Evolutionary conservation across 2,329 filamentous ascomycete genomes (phyloP).

Genomic region (Westerdykella sp.): DNA sequence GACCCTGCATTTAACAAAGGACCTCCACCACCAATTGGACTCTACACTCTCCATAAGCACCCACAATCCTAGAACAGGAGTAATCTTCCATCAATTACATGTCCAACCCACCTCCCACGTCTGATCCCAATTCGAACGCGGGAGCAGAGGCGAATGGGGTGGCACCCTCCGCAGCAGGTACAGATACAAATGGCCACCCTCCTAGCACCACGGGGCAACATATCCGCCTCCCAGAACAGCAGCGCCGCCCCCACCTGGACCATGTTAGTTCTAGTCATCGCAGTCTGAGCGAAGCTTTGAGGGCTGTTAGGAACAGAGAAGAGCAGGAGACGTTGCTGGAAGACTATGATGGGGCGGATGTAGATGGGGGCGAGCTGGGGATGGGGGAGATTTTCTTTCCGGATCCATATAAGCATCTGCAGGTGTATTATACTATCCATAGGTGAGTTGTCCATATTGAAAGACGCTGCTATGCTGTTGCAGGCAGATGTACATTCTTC

Average conservation of each 20-base stretch:
- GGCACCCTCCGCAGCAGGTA: too few species aligned
- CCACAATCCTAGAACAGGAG: too few species aligned
- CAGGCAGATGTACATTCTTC: too few species aligned
- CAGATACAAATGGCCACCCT: too few species aligned
- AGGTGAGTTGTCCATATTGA: constrained; percentile 34
- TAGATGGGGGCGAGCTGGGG: constrained; percentile 35
- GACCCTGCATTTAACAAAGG: too few species aligned
- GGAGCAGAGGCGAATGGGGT: too few species aligned
- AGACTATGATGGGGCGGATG: constrained; percentile 41
- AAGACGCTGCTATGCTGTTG: too few species aligned
- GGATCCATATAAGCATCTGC: constrained; percentile 57
- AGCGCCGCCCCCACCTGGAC: constrained; percentile 26
- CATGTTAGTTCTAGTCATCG: constrained; percentile 20
- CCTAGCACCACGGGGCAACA: constrained; percentile 8
- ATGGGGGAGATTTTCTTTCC: constrained; percentile 39
- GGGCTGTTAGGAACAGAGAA: constrained; percentile 39
- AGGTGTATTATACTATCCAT: constrained; percentile 74
- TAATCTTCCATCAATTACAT: too few species aligned
- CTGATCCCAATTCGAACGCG: too few species aligned
- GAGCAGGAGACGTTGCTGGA: constrained; percentile 45
- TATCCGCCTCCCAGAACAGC: constrained; percentile 29
- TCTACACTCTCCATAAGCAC: too few species aligned
- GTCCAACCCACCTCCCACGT: too few species aligned
- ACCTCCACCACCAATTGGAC: too few species aligned
- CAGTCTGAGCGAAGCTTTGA: constrained; percentile 34